These are phyloP conservation scores for Oryza australiensis DNA, from an alignment of 176 grass and related monocot species.

Conservation along the genomic window DNA sequence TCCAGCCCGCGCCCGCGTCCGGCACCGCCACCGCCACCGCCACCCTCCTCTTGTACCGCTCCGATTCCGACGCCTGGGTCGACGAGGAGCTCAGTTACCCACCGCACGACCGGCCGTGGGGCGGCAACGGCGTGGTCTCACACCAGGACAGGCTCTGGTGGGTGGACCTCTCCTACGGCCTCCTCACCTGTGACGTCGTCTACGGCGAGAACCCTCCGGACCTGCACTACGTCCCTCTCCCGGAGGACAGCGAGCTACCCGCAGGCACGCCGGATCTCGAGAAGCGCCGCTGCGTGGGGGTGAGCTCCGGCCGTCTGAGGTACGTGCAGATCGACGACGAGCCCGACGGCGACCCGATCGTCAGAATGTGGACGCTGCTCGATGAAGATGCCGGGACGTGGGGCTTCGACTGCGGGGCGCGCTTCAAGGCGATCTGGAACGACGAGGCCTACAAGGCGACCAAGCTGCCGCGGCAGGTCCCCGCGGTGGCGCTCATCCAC, in stretches of 20 bases:
- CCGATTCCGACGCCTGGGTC: background rate
- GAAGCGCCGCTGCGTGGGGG: background rate
- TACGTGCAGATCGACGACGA: background rate
- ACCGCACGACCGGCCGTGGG: background rate
- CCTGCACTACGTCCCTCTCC: background rate
- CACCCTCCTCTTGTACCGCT: background rate
- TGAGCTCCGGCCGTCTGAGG: conserved; percentile 1
- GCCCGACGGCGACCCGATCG: background rate
- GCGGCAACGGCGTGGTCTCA: background rate
- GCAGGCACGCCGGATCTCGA: background rate
- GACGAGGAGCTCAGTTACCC: background rate
- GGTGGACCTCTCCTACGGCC: conserved; percentile 16
- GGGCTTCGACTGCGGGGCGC: background rate
- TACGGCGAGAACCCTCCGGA: background rate
- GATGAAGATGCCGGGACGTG: background rate
- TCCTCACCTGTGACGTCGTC: conserved; percentile 5
- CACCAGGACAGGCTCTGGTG: conserved; percentile 6
- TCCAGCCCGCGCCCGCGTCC: no score
- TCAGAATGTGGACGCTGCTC: conserved; percentile 9
- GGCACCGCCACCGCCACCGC: background rate
- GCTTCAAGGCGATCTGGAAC: background rate
- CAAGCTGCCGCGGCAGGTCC: background rate
- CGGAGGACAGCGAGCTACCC: background rate
- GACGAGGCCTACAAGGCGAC: conserved; percentile 2
- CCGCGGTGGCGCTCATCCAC: conserved; percentile 11